Base-by-base conservation (phyloP, 2,329 filamentous ascomycete genomes). In the Rutstroemia sp. region DNA sequence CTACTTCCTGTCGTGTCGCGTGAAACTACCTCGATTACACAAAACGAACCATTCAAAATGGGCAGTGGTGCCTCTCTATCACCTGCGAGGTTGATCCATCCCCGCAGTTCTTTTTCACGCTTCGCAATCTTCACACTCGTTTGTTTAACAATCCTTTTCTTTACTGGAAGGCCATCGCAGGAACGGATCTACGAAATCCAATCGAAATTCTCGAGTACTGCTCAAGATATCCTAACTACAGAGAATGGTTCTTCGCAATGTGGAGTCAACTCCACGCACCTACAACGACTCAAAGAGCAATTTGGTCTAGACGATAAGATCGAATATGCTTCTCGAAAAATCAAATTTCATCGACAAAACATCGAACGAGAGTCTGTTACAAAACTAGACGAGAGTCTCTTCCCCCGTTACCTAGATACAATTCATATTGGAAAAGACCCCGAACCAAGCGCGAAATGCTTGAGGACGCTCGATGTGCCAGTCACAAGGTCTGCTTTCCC, bases 291-390 rank as follows among this genome's bases (percentile, higher is more conserved):
- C 56, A 73, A 76, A 62, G 63, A 75, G 25, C 75, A 73, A 59
- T 79, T 79, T 62, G 68, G 71, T 9, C 71, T 83, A 12, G 71
- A 74, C 23, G 73, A 78, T 42, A 72, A 72, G 41, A 78, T 82
- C 61, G 76, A 82, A 61, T 82, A 82, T 70, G 73, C 76, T 57
- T 79, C 79, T 69, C 75, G 80, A 55, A 80, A 82, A 62, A 70
- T 82, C 23, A 76, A 76, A 61, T 77, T 79, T 59, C 73, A 73
- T 41, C 76, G 78, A 41, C 68, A 77, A 52, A 74, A 77, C 54
- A 74, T 81, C 25, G 61, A 73, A 47, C 74, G 80, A 41, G 77
- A 77, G 63, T 73, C 74, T 16, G 72, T 82, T 60, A 82, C 79
- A n/a, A 74, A 74, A 59, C 62, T 82, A 7, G 60, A 73, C 12